Evolutionary conservation across 176 grass and related monocot genomes (phyloP), one percentile per base, ranked within the genome.

Genomic region (Metroxylon sagu): DNA sequence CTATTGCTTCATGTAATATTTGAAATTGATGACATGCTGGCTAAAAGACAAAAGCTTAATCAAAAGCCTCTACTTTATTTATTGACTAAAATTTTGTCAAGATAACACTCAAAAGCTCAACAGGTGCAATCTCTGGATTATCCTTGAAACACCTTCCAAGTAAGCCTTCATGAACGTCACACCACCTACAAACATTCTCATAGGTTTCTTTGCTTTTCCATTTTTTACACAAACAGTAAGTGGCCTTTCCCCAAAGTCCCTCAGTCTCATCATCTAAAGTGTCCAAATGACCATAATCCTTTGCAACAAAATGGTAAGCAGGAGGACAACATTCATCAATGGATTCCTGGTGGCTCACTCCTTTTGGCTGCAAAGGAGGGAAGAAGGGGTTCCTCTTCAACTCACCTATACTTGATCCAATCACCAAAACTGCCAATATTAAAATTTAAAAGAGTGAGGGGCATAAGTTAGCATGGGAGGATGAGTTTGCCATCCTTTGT

Each of bases 201-300:
- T 90, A 50, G 86, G 86, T 35, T 29, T 75, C 68, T 86, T 79
- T n/a, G 71, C 71, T 7, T 25, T 53, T 19, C 90, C 90, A 55
- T 55, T 90, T 0, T 59, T 72, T 71, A 73, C 85, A 89, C 7
- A 87, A 1, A 16, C 56, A 72, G 52, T 88, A 80, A 21, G 85
- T 80, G 14, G 67, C 69, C 25, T 74, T 52, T 10, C 86, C 90
- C 76, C 78, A 77, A 4, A 60, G 60, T 1, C 91, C 91, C 4
- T 51, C 67, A 4, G 91, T 96, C 53, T 82, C 77, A 74, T 96
- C 83, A 74, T 96, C 91, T 67, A 90, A 71, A 86, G 90, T 80
- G 78, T 90, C 91, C 3, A 74, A 26, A 79, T 96, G 91, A 4
- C 91, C 91, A 61, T 90, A 90, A 23, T 90, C 80, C 74, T 58